Base-by-base conservation (phyloP, 2,329 filamentous ascomycete species). In the Aureobasidium sp. region DNA sequence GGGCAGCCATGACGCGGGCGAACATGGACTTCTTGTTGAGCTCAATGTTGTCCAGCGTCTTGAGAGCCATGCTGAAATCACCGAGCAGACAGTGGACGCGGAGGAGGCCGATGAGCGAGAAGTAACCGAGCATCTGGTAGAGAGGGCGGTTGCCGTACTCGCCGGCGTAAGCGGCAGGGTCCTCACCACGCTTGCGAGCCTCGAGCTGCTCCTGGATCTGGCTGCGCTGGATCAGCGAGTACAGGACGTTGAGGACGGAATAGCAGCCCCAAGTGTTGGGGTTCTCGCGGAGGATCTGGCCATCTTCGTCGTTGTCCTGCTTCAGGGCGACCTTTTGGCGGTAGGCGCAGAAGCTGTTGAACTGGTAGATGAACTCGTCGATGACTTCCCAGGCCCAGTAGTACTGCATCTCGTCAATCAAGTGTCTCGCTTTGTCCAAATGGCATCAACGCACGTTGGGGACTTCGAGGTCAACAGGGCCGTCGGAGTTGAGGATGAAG, bases 1-100 rank as follows among this genome's bases (percentile, higher is more conserved):
- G 93, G 55, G 93, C 93, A 52, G 93, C 91, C 93, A 98, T 97
- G 70, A 98, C 93, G 61, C 93, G 88, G 59, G 93, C 91, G 71
- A 98, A 98, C 88, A 97, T 97, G 72, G 93, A 90, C 80, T 97
- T 97, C 81, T 98, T 98, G 80, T 97, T 98, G 66, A 98, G 84
- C 81, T 98, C 93, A 68, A 98, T 97, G 70, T 97, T 91, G 71
- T 98, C 93, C 61, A 98, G 86, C 30, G 93, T 98, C 83, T 97
- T 98, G 67, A 98, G 83, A 47, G 93, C 93, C 59, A 98, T 83
- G 74, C 88, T 95, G 76, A 98, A 98, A 76, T 98, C 93, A 64
- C 93, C 93, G 50, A 98, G 81, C 66, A 98, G 77, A 74, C 88
- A 94, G 81, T 98, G 93, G 60, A 98, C 93, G 45, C 93, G 86